These are phyloP conservation scores for Cornus suecica DNA, from an alignment of 148 eudicot genomes.

Conservation along the genomic window DNA sequence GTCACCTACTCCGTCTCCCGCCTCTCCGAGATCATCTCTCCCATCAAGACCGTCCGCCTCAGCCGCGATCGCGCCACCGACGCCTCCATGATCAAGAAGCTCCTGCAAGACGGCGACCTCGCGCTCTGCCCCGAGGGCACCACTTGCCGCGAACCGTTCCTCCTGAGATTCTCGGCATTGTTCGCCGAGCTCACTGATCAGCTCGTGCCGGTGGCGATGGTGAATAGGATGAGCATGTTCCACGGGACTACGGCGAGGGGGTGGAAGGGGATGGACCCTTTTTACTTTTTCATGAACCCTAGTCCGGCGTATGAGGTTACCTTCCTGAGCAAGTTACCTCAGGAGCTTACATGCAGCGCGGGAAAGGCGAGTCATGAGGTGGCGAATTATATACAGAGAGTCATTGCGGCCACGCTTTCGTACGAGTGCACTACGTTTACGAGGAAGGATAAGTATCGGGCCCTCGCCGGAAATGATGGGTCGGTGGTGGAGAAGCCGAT, in stretches of 20 bases:
- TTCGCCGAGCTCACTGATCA: constrained; percentile 32
- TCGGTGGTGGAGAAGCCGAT: constrained; percentile 24
- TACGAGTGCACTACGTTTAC: constrained; percentile 37
- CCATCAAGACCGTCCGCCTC: constrained; percentile 37
- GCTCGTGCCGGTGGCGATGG: constrained; percentile 38
- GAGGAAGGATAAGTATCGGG: constrained; percentile 34
- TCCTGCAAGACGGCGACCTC: constrained; percentile 30
- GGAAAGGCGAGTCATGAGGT: constrained; percentile 39
- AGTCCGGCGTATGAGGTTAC: constrained; percentile 31
- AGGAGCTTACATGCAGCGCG: constrained; percentile 23
- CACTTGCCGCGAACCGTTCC: constrained; percentile 35
- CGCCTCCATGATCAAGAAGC: constrained; percentile 36
- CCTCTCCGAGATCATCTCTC: constrained; percentile 39
- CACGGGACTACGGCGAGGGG: constrained; percentile 36
- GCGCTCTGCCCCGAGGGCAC: constrained; percentile 40
- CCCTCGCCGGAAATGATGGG: constrained; percentile 39
- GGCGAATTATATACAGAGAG: constrained; percentile 38
- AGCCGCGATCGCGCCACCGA: constrained; percentile 31
- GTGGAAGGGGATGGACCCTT: constrained; percentile 43
- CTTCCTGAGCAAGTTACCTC: constrained; percentile 30
- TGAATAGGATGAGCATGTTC: constrained; percentile 36
- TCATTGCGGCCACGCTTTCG: constrained; percentile 33
- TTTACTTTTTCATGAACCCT: constrained; percentile 40
- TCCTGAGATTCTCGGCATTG: constrained; percentile 29
- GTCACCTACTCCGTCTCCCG: constrained; percentile 36